Base-by-base conservation (phyloP, 768 basidiomycete genomes). In the Naganishia onofrii region DNA sequence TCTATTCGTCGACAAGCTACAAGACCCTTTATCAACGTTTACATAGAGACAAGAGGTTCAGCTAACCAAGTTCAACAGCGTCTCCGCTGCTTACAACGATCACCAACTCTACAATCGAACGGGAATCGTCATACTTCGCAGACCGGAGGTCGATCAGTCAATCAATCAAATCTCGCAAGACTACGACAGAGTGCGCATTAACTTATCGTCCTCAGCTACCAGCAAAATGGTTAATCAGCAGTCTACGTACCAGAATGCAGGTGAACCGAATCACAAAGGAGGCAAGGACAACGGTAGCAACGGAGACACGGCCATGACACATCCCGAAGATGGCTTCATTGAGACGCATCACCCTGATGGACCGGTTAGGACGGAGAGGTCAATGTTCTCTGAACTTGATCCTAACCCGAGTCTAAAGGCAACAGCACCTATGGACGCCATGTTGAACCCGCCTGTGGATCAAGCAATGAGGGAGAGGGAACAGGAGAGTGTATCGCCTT, bases 311-410 rank as follows among this genome's bases (percentile, higher is more conserved):
- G 38, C 42, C 23, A 23, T n/a, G 3, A n/a, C 48, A 51, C 6
- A 51, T 12, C 15, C n/a, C n/a, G 48, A 42, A 44, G 38, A 17
- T 46, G 60, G 60, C 60, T 63, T 63, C 26, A 63, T 29, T 2
- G 60, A 63, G 38, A 63, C 19, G 6, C 60, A 63, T 21, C 23
- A 63, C 38, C 48, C 48, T 23, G 60, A 42, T 17, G 23, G 42
- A 28, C 38, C 36, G 23, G 38, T 63, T 10, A n/a, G 15, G 38
- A 63, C 38, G 38, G 42, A 23, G 23, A 36, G 60, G 36, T 63
- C 60, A n/a, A 69, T 69, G 68, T 31, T 69, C 29, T 29, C 32
- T 19, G 68, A 69, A 26, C 68, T 69, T 21, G 68, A 69, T 48
- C 68, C 68, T 29, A 69, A 69, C 46, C 68, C 68, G 34, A 32